Evolutionary conservation across 257 asterid species (phyloP), one percentile per base, ranked within the genome.

Genomic region (Plantago major): DNA sequence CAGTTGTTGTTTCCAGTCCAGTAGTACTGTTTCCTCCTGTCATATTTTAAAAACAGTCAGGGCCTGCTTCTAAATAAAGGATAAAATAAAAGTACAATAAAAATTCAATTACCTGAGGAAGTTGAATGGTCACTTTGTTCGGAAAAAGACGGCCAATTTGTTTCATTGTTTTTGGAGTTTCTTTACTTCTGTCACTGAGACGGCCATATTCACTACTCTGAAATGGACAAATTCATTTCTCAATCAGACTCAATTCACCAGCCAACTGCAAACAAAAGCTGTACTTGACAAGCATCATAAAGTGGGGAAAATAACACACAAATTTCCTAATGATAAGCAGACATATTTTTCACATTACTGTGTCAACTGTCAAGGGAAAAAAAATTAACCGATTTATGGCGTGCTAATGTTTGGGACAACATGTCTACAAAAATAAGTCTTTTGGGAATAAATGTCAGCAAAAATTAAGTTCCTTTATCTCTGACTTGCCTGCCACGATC

Each of bases 91-190:
- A 30, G 52, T 17, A 28, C 45, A 49, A 26, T 47, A 58, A 64
- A 55, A 49, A 40, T 22, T n/a, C 44, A 11, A 69, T 75, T 75
- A 90, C 97, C 95, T 88, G 98, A 54, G 98, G 98, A 66, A 81
- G 76, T 78, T 85, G 96, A 72, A 91, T 81, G 53, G 85, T 70
- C 55, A 91, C 90, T 91, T 88, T 91, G 81, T 91, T 91, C 17
- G 95, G 98, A 67, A 91, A 91, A 72, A 91, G 91, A 13, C 95
- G 95, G 64, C 73, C 76, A 65, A 91, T 87, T 73, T 83, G 95
- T 84, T 88, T 88, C 85, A 78, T 65, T 63, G 85, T 75, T 81
- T 91, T 91, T 49, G 95, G 88, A 48, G 84, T 82, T 79, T 91
- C 96, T 76, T 91, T 91, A 78, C 69, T 81, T 75, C 84, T 84